Evolutionary conservation across 345 rosid genomes (phyloP).

Genomic region (Capsella bursapastoris): DNA sequence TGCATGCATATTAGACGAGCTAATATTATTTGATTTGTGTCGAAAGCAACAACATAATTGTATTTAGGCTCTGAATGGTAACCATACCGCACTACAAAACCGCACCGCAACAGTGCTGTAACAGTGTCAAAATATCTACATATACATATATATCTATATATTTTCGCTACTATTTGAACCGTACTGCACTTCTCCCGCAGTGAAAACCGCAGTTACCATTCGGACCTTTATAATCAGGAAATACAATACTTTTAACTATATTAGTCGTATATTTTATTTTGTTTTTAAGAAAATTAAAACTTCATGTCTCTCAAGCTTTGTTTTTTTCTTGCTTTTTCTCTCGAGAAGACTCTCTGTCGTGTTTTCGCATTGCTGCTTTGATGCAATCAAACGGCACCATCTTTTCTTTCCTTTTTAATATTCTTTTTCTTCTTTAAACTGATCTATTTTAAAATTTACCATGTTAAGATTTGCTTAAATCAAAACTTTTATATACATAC

Average conservation of each 20-base stretch:
- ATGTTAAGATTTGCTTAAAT: conserved; percentile 13
- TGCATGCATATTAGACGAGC: neutral
- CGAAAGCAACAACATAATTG: neutral
- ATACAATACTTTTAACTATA: neutral
- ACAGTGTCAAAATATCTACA: no score
- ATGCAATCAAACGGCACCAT: conserved; percentile 19
- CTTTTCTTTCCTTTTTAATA: neutral
- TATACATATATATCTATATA: no score
- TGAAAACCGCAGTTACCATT: no score
- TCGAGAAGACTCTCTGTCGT: conserved; percentile 33
- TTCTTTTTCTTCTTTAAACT: neutral
- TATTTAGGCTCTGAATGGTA: no score
- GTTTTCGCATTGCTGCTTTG: conserved; percentile 29
- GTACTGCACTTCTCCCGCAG: no score
- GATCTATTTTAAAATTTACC: neutral
- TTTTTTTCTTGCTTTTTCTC: conserved; percentile 23
- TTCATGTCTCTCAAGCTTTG: conserved; percentile 16
- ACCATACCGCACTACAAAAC: no score
- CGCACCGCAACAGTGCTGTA: no score
- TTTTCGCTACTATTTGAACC: no score
- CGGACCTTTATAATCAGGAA: neutral
- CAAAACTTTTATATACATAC: neutral
- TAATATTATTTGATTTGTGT: neutral
- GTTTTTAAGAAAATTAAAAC: neutral
- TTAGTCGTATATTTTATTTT: no score